phyloP scores from a whole-genome alignment of 345 rosid genomes.

The Leavenworthia alabamica region DNA sequence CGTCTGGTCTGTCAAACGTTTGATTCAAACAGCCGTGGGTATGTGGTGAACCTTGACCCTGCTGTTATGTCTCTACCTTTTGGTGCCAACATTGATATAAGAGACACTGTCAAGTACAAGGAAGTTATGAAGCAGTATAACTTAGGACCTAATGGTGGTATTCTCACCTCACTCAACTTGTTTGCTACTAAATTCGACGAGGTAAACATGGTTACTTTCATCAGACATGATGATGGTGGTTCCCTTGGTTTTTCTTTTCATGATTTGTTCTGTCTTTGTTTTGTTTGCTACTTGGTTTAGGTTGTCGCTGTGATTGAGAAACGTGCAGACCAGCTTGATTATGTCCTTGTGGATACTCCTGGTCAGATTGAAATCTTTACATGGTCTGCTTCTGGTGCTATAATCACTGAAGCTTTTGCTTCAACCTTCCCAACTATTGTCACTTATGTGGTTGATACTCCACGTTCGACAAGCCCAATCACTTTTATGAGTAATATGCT shows the following conservation, averaged over 20 bases:
- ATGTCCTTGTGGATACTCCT: slow-evolving; percentile 83
- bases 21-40: slow-evolving; percentile 54
- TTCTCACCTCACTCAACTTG: slow-evolving; percentile 67
- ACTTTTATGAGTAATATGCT: slow-evolving; percentile 91
- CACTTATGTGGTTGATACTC: slow-evolving; percentile 74
- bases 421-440: slow-evolving; percentile 78
- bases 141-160: slow-evolving; percentile 83
- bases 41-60: slow-evolving; percentile 80
- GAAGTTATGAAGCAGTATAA: slow-evolving; percentile 83
- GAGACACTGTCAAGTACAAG: slow-evolving; percentile 73
- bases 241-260: neutral
- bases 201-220: slow-evolving; percentile 32
- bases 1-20: slow-evolving; percentile 66
- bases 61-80: slow-evolving; percentile 79
- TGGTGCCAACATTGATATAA: slow-evolving; percentile 73
- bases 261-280: neutral
- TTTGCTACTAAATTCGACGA: slow-evolving; percentile 80
- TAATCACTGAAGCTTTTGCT: slow-evolving; percentile 82
- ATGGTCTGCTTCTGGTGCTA: slow-evolving; percentile 94
- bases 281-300: slow-evolving; percentile 33
- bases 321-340: slow-evolving; percentile 81
- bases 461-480: slow-evolving; percentile 65
- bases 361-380: slow-evolving; percentile 90
- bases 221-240: neutral
- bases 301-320: slow-evolving; percentile 65